A percentile compares a stretch with the other conserved stretches of the same genome.
Conservation (phyloP, 768 basidiomycete genomes). For the Phaffia australis region DNA sequence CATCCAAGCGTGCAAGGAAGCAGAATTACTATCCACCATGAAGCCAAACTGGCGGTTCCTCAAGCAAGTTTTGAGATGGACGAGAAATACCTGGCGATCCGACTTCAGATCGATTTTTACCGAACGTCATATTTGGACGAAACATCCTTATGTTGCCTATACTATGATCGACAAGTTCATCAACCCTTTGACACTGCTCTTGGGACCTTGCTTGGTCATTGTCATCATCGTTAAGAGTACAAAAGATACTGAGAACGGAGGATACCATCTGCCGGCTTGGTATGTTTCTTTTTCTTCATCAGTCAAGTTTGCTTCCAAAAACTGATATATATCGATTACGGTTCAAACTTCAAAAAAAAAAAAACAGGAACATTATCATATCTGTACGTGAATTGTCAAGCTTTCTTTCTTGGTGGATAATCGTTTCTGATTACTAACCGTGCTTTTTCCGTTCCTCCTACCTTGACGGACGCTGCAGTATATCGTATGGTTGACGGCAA, state of each 20-base stretch:
- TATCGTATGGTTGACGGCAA: constrained; percentile 41
- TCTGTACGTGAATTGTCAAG: constrained; percentile 29
- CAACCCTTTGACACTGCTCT: constrained; percentile 75
- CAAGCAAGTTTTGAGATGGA: constrained; percentile 89
- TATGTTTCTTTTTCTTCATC: constrained; percentile 30
- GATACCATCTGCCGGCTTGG: constrained; percentile 76
- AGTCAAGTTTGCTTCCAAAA: not conserved
- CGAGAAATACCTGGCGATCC: constrained; percentile 84
- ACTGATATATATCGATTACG: not conserved
- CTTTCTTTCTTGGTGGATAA: not conserved
- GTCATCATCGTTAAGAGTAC: constrained; percentile 71
- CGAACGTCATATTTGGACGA: constrained; percentile 75
- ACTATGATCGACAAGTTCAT: constrained; percentile 84
- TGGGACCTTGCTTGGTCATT: constrained; percentile 68
- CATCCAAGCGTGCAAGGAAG: constrained; percentile 74
- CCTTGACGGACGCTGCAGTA: constrained; percentile 29
- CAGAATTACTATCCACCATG: constrained; percentile 79
- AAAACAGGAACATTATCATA: constrained; percentile 31
- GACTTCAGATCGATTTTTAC: constrained; percentile 80
- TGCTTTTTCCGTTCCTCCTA: not conserved
- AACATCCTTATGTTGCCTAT: constrained; percentile 69
- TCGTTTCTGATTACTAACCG: not conserved
- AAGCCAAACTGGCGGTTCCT: constrained; percentile 93
- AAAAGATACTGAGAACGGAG: constrained; percentile 53
- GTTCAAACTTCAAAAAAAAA: not conserved